phyloP scores from a whole-genome alignment of 805 yeast genomes.

The Suhomyces kilbournensis region DNA sequence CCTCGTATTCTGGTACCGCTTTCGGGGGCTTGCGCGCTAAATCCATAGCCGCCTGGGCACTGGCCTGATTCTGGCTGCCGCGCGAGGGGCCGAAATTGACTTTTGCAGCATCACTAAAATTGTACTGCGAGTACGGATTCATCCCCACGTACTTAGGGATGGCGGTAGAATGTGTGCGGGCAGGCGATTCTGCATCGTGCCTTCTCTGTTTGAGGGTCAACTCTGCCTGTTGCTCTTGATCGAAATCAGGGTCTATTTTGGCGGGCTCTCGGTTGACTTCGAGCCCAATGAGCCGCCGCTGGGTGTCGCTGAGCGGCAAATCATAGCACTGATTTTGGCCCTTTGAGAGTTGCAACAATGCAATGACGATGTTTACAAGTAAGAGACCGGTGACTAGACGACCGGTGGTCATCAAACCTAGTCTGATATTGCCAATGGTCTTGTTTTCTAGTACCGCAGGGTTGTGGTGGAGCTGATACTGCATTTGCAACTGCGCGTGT shows the following conservation, averaged over 20 bases:
- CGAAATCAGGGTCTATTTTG: constrained; percentile 16
- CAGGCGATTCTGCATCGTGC: constrained; percentile 13
- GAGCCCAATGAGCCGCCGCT: constrained; percentile 47
- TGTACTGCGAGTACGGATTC: constrained; percentile 2
- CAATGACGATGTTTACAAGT: constrained; percentile 22
- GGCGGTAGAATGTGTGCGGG: constrained; percentile 9
- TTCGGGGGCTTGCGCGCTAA: background rate
- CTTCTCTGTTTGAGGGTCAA: constrained; percentile 21
- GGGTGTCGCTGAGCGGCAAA: constrained; percentile 46
- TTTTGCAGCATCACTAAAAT: background rate
- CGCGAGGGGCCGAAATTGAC: background rate
- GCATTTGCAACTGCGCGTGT: constrained; percentile 11
- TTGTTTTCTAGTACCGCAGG: background rate
- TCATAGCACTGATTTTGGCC: constrained; percentile 51
- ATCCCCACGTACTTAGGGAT: constrained; percentile 19
- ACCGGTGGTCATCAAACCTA: constrained; percentile 1
- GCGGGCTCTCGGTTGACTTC: constrained; percentile 5
- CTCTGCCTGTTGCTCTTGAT: constrained; percentile 15
- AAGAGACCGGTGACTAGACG: constrained; percentile 21
- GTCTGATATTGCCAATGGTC: constrained; percentile 5
- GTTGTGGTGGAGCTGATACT: constrained; percentile 10
- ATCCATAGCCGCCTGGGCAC: background rate
- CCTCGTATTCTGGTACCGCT: background rate
- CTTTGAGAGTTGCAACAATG: constrained; percentile 29
- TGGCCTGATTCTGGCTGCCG: background rate